Evolutionary conservation across 306 rosid species (phyloP), one percentile per base, ranked within the genome.

Genomic region (Quercus agrifolia): DNA sequence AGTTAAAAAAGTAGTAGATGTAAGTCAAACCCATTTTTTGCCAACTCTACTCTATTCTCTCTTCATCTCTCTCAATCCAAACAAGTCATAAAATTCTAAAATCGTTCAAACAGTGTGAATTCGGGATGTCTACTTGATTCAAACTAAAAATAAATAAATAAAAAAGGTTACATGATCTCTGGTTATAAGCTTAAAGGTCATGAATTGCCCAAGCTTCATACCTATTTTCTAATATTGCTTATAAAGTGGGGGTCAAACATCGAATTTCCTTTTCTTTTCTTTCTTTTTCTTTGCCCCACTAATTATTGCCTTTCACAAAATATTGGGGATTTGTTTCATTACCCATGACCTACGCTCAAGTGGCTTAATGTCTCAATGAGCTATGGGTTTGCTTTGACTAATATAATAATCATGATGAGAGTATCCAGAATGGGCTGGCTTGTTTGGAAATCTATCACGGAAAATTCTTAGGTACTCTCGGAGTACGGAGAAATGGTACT

Each of bases 41-140:
- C 1, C 0, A 38, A 38, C 3, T 8, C 2, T 7, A 38, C 3
- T 38, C 3, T 38, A 2, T 0, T 2, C 1, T 0, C 11, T 38
- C 2, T 38, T 38, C 3, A 38, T 38, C 11, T 38, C 38, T 33
- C 2, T 38, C 3, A 38, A 2, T 38, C 0, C 46, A 41, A 41
- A 41, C 46, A 41, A 8, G 46, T 0, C 3, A 8, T 31, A 17
- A 30, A 30, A 10, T 5, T 30, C 13, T 7, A 14, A 31, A 64
- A 30, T 28, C 18, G 11, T 31, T 62, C 14, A 62, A 25, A 25
- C 68, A 12, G 70, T 41, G 8, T 49, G 54, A 49, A 49, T 49
- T 49, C 1, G 54, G 17, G 54, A 13, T 49, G 54, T 3, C 17
- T 12, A 49, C 54, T 49, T 49, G 17, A 49, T 49, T 49, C 54